Base-by-base conservation (phyloP, 2,329 filamentous ascomycete genomes). In the Beauveria pseudobassiana region DNA sequence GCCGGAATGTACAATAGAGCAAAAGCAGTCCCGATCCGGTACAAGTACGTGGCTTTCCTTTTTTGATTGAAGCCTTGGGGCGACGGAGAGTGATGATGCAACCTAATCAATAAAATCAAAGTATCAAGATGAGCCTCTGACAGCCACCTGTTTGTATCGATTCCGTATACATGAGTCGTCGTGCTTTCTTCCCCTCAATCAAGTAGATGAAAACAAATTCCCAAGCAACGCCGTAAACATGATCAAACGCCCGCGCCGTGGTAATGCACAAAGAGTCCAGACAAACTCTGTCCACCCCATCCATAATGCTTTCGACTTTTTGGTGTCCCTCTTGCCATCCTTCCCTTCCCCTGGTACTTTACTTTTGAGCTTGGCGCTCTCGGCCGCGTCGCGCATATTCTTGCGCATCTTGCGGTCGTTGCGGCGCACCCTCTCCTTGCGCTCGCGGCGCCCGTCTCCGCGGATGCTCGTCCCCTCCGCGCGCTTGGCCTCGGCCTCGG, bases 401-500 rank as follows among this genome's bases (percentile, higher is more conserved):
- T 83, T 84, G 70, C 86, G 81, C 84, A 85, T 83, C 76, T 83
- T 82, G 67, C 87, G 78, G 75, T 90, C 87, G 73, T 90, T 91
- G 66, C 86, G 80, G 74, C 85, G 86, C 69, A 90, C 83, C 67
- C 80, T 82, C 76, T 93, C 91, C 69, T 84, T 82, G 59, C 84
- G 82, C 74, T 80, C 87, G 70, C 77, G 82, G 73, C 85, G 82
- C 67, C 85, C 84, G 71, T 83, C 87, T 63, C 83, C 85, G 60
- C 80, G 78, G 63, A 85, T 78, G 64, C 79, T 84, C 65, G 83
- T 84, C 7, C 84, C 86, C 66, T 87, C 82, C 75, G 88, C 84
- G 55, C 77, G 76, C 71, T 80, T 78, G 45, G 78, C 81, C 76
- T 90, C 87, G 72, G 85, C 86, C 73, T 88, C 85, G 74, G 88